Percentiles rank a stretch among this genome's conserved stretches.
Evolutionary conservation across 2,329 filamentous ascomycete genomes (phyloP).

Genomic region (Didymella sp.): DNA sequence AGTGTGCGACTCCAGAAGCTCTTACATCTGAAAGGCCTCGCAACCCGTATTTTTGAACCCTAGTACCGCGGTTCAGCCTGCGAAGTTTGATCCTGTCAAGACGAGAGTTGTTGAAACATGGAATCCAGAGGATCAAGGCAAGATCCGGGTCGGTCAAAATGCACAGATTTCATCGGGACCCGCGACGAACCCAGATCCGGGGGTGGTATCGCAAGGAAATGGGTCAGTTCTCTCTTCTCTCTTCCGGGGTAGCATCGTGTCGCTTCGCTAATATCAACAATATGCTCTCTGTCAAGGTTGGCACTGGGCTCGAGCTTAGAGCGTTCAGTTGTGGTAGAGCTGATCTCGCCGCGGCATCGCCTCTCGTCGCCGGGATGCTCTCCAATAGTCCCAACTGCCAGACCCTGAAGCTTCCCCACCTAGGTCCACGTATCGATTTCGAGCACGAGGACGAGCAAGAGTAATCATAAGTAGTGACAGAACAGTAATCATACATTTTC

Average conservation of each 20-base stretch:
- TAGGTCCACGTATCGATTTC: background rate
- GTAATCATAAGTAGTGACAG: background rate
- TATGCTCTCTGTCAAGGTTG: background rate
- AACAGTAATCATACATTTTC: background rate
- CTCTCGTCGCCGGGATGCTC: background rate
- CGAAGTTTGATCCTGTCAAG: too few relatives aligned
- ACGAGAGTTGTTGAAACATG: too few relatives aligned
- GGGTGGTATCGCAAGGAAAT: background rate
- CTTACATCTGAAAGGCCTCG: too few relatives aligned
- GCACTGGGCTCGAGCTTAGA: background rate
- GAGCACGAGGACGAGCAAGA: background rate
- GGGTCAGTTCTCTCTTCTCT: background rate
- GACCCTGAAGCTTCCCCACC: background rate
- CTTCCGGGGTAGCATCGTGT: background rate
- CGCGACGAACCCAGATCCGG: background rate
- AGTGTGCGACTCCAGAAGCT: too few relatives aligned
- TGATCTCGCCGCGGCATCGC: background rate
- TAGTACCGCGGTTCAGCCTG: too few relatives aligned
- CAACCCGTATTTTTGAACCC: too few relatives aligned
- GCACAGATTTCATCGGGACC: background rate
- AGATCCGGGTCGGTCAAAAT: too few relatives aligned
- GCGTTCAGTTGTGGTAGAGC: background rate
- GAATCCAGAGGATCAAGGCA: too few relatives aligned
- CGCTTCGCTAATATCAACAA: background rate
- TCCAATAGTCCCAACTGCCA: background rate